These are phyloP conservation scores for Pleurotus tuoliensis DNA, from an alignment of 768 basidiomycete species.

Conservation along the genomic window DNA sequence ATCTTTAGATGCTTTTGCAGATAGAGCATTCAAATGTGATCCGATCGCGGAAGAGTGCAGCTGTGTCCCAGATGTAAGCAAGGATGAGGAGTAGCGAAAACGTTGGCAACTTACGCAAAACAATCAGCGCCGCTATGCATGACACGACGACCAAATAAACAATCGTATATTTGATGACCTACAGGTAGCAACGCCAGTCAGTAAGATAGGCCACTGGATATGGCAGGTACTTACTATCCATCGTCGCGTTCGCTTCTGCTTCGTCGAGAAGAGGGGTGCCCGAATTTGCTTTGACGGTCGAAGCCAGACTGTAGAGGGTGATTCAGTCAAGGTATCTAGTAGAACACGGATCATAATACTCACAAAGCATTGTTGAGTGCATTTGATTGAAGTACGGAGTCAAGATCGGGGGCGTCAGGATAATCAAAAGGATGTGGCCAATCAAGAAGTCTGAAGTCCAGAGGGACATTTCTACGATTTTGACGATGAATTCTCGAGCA, in stretches of 20 bases:
- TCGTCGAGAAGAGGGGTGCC: slow-evolving; percentile 88
- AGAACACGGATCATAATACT: slow-evolving; percentile 25
- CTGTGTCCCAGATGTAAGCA: slow-evolving; percentile 34
- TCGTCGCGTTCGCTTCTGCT: slow-evolving; percentile 87
- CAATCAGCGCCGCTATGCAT: slow-evolving; percentile 75
- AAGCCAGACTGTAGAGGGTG: slow-evolving; percentile 74
- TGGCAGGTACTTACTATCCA: slow-evolving; percentile 64
- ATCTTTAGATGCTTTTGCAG: slow-evolving; percentile 80
- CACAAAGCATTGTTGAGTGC: slow-evolving; percentile 93
- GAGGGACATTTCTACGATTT: slow-evolving; percentile 95
- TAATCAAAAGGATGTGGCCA: slow-evolving; percentile 78
- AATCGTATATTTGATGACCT: slow-evolving; percentile 83
- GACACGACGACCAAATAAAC: slow-evolving; percentile 78
- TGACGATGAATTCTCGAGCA: slow-evolving; percentile 95
- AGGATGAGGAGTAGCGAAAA: slow-evolving; percentile 1
- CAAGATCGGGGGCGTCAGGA: slow-evolving; percentile 79
- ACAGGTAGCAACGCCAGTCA: background rate
- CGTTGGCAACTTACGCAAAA: slow-evolving; percentile 54
- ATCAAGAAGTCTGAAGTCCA: slow-evolving; percentile 96
- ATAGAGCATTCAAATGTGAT: slow-evolving; percentile 78
- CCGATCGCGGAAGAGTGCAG: slow-evolving; percentile 75
- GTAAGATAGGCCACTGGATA: background rate
- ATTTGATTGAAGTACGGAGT: slow-evolving; percentile 86
- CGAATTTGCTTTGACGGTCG: slow-evolving; percentile 93
- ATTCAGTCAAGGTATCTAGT: slow-evolving; percentile 9